Conservation (phyloP, 495 filamentous ascomycete species). For the Durotheca rogersii region DNA sequence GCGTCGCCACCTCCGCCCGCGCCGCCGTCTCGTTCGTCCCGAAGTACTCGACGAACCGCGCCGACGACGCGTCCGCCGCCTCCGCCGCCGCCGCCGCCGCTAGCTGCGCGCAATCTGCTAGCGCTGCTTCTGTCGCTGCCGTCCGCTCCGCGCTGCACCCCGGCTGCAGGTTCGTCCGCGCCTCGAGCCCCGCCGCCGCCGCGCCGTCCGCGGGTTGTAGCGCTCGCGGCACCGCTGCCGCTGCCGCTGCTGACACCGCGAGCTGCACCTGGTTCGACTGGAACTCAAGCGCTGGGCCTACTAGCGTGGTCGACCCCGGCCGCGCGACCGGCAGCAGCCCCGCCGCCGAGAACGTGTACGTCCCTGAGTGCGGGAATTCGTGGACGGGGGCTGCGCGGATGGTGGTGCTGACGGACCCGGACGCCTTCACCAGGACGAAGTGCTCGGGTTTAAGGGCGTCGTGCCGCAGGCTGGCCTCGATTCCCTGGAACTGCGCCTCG, state of each 20-base stretch:
- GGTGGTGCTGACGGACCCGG: slow-evolving; percentile 12
- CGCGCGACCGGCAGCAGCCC: slow-evolving; percentile 14
- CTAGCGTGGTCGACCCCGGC: slow-evolving; percentile 10
- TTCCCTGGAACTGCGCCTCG: slow-evolving; percentile 16
- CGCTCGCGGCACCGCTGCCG: slow-evolving; percentile 5
- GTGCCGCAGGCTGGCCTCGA: slow-evolving; percentile 17
- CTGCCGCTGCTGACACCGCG: slow-evolving; percentile 4
- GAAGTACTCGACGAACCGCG: slow-evolving; percentile 27
- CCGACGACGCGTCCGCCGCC: slow-evolving; percentile 14
- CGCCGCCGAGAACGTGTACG: slow-evolving; percentile 11
- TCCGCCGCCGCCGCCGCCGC: slow-evolving; percentile 15
- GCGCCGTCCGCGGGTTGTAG: no score
- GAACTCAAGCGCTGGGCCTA: slow-evolving; percentile 10
- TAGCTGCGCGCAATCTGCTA: slow-evolving; percentile 12
- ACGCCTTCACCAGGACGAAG: slow-evolving; percentile 11
- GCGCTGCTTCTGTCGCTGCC: slow-evolving; percentile 13
- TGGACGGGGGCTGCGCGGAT: slow-evolving; percentile 17
- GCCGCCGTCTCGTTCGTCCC: slow-evolving; percentile 17
- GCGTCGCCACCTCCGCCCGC: slow-evolving; percentile 13
- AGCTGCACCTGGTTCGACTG: slow-evolving; percentile 16
- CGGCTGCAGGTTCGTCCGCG: slow-evolving; percentile 12
- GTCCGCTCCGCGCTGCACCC: slow-evolving; percentile 16
- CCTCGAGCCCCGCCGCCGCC: no score
- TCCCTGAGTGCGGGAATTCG: slow-evolving; percentile 18
- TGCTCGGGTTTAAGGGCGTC: slow-evolving; percentile 18